Evolutionary conservation across 225 moss, liverwort and hornwort genomes (phyloP).

Genomic region (Anthoceros angustus): DNA sequence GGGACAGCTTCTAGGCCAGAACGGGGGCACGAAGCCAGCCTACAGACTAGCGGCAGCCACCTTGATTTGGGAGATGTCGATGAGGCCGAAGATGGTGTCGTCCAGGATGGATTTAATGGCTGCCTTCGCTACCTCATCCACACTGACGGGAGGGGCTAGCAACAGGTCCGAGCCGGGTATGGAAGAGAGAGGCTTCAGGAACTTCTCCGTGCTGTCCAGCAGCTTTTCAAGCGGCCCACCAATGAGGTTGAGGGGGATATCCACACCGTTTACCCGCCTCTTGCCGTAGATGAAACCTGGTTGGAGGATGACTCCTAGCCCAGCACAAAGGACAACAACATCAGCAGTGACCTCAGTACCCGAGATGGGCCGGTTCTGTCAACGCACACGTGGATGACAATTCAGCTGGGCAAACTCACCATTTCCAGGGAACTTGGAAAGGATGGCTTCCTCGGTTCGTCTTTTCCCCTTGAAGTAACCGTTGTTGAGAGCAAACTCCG

Average conservation of each 20-base stretch:
- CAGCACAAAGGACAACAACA: constrained; percentile 6
- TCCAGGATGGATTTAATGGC: constrained; percentile 34
- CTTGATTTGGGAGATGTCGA: constrained; percentile 62
- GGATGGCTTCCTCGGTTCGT: constrained; percentile 48
- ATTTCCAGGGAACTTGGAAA: constrained; percentile 36
- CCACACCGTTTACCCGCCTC: constrained; percentile 54
- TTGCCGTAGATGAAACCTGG: constrained; percentile 73
- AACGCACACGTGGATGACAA: not conserved
- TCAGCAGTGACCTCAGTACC: not conserved
- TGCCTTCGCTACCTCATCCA: constrained; percentile 68
- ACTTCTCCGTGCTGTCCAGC: constrained; percentile 29
- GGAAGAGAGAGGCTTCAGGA: constrained; percentile 45
- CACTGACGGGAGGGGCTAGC: constrained; percentile 56
- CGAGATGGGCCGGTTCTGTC: too few relatives aligned
- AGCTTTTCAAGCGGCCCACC: constrained; percentile 56
- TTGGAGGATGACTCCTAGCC: constrained; percentile 52
- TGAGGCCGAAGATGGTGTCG: constrained; percentile 45
- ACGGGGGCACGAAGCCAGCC: not conserved
- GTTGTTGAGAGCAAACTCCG: constrained; percentile 45
- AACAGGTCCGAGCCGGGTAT: constrained; percentile 69
- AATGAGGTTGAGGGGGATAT: constrained; percentile 45
- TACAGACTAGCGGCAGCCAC: constrained; percentile 34
- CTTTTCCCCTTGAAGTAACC: constrained; percentile 80
- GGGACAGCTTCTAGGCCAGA: not conserved
- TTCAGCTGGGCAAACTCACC: constrained; percentile 14